These are phyloP conservation scores for Discostella stelligeroides DNA, from an alignment of 108 stramenopile genomes.

Conservation along the genomic window DNA sequence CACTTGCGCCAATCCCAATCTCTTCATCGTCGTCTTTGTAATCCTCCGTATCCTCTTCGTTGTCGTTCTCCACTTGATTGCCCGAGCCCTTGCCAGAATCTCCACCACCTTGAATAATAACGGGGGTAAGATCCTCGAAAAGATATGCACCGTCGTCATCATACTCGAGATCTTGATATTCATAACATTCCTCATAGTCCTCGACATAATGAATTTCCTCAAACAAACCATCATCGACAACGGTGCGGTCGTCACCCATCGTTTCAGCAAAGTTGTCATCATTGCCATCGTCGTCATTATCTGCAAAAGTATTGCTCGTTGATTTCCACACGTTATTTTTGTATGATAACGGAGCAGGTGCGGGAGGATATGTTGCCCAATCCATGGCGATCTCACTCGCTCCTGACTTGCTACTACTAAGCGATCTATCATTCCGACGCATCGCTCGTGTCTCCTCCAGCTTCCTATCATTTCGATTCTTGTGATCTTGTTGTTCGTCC, in stretches of 20 bases:
- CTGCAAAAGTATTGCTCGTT: not conserved
- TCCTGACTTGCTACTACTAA: not conserved
- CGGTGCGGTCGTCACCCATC: not conserved
- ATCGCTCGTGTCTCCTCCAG: not conserved
- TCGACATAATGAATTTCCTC: not conserved
- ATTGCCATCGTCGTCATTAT: not conserved
- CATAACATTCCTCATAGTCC: not conserved
- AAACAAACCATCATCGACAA: slow-evolving; percentile 8
- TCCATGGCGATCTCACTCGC: not conserved
- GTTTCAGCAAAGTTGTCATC: not conserved
- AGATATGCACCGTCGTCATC: not conserved
- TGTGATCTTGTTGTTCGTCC: not conserved
- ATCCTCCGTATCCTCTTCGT: not conserved
- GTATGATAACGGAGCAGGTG: no score
- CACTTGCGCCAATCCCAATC: no score
- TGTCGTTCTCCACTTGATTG: not conserved
- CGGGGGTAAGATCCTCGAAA: not conserved
- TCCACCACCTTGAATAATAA: not conserved
- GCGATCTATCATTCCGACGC: not conserved
- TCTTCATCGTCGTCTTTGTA: not conserved
- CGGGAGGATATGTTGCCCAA: no score
- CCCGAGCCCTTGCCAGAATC: not conserved
- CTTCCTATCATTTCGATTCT: not conserved
- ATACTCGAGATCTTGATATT: slow-evolving; percentile 1
- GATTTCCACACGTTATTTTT: no score